Percentiles rank a stretch among this genome's conserved stretches.
These are phyloP conservation scores for Metarhizium brunneum DNA, from an alignment of 2,329 filamentous ascomycete genomes.

Conservation along the genomic window DNA sequence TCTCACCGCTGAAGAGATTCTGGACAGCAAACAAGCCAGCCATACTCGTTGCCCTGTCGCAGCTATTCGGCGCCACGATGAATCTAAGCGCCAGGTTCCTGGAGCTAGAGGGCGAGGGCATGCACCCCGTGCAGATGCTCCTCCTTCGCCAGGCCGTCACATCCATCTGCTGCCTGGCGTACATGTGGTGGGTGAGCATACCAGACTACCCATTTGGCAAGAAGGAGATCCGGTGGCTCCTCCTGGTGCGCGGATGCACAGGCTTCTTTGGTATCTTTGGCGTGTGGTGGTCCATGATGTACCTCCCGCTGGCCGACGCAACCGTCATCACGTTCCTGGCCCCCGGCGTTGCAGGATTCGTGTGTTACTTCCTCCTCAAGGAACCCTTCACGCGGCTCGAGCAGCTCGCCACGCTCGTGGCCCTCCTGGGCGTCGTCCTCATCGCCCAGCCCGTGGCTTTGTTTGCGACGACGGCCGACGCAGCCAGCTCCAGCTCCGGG, in stretches of 20 bases:
- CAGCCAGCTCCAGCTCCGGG: no score
- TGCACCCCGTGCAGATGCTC: constrained; percentile 79
- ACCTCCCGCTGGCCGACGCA: constrained; percentile 77
- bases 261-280: constrained; percentile 76
- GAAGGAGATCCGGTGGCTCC: constrained; percentile 54
- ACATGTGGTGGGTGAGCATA: constrained; percentile 63
- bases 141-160: constrained; percentile 75
- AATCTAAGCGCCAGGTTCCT: constrained; percentile 71
- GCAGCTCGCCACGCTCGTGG: constrained; percentile 65
- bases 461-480: constrained; percentile 24
- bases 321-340: constrained; percentile 84
- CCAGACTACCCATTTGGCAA: constrained; percentile 63
- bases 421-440: constrained; percentile 69
- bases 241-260: constrained; percentile 57
- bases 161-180: constrained; percentile 52
- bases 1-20: constrained; percentile 22
- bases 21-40: constrained; percentile 65
- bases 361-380: constrained; percentile 63
- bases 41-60: constrained; percentile 61
- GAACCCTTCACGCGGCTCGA: constrained; percentile 74
- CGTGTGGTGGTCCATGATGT: constrained; percentile 59
- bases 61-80: constrained; percentile 79
- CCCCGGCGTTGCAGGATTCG: constrained; percentile 69
- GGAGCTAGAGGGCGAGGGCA: constrained; percentile 59
- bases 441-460: constrained; percentile 65